Evolutionary conservation across 2,329 filamentous ascomycete species (phyloP), one percentile per base, ranked within the genome.

Genomic region (Pseudogymnoascus verrucosus): DNA sequence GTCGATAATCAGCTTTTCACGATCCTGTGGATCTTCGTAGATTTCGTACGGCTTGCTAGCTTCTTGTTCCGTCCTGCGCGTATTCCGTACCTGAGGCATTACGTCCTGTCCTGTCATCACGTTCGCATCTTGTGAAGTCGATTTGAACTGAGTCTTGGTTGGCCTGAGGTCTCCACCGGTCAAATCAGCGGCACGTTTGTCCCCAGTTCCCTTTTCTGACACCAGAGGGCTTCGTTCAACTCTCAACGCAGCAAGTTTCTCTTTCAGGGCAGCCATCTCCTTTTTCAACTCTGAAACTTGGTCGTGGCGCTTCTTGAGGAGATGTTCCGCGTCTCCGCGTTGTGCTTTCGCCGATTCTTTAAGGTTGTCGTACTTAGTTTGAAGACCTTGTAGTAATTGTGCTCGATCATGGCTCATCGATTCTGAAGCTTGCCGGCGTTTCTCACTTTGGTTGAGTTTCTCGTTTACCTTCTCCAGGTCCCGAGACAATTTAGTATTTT

Each of bases 281-380:
- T 79, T 81, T 71, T 82, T 83, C 6, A 87, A 77, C 47, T 82
- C 78, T 7, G 78, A 74, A 65, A 86, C 84, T 71, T 84, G 84
- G 40, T 78, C 76, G 64, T 86, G 83, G 63, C 84, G 83, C 66
- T 80, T 80, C 62, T 82, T 78, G 51, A 87, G 68, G 2, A 86
- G 81, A 14, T 80, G 77, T 68, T 81, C 79, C 3, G 82, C 82
- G 65, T 87, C 84, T 7, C 76, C 74, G n/a, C 83, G 80, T 39
- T 80, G 79, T 5, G 77, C 72, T 65, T 85, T 82, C 16, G 81
- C 80, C 54, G 83, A 78, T 34, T 79, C 77, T 66, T 82, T 82
- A 37, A 85, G 78, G 7, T 76, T 70, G 42, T 85, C 81, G 65
- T 84, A 84, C 14, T 84, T 82, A 51, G 74, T 75, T 69, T 78